phyloP scores from a whole-genome alignment of 2,329 filamentous ascomycete genomes.

The Aspergillus glaucus region DNA sequence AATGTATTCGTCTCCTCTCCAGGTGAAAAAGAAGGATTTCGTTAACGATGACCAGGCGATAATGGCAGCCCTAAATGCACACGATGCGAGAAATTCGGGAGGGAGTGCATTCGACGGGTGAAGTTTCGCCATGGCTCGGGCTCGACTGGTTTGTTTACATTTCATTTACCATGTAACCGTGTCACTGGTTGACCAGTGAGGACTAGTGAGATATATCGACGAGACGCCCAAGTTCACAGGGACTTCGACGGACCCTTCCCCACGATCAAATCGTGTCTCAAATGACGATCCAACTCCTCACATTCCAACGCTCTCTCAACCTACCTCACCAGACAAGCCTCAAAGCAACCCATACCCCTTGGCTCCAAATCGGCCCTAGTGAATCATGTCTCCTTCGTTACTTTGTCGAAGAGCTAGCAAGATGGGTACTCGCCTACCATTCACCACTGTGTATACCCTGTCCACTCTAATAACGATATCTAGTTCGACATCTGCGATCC shows the following conservation, averaged over 20 bases:
- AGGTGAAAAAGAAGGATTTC: too few relatives aligned
- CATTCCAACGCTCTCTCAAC: too few relatives aligned
- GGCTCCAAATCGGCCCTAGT: slow-evolving; percentile 3
- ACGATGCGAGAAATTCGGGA: slow-evolving; percentile 5
- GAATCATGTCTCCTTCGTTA: slow-evolving; percentile 13
- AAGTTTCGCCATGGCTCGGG: slow-evolving; percentile 4
- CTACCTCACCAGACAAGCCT: background rate
- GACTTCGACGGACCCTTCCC: background rate
- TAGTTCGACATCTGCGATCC: slow-evolving; percentile 38
- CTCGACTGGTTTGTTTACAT: background rate
- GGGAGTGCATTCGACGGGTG: slow-evolving; percentile 4
- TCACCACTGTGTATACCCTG: background rate
- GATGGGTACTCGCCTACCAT: slow-evolving; percentile 9
- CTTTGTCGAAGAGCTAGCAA: slow-evolving; percentile 13
- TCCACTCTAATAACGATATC: background rate
- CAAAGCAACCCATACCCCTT: background rate
- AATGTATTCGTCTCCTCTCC: background rate
- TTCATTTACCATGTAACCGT: background rate
- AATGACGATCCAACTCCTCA: background rate
- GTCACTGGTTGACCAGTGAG: background rate
- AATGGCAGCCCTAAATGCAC: slow-evolving; percentile 5
- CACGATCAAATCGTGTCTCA: background rate
- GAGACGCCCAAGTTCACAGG: slow-evolving; percentile 6
- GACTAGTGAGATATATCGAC: slow-evolving; percentile 4
- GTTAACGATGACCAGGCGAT: slow-evolving; percentile 5